Conservation (phyloP, 2,329 filamentous ascomycete genomes). For the Berkeleyomyces rouxiae region DNA sequence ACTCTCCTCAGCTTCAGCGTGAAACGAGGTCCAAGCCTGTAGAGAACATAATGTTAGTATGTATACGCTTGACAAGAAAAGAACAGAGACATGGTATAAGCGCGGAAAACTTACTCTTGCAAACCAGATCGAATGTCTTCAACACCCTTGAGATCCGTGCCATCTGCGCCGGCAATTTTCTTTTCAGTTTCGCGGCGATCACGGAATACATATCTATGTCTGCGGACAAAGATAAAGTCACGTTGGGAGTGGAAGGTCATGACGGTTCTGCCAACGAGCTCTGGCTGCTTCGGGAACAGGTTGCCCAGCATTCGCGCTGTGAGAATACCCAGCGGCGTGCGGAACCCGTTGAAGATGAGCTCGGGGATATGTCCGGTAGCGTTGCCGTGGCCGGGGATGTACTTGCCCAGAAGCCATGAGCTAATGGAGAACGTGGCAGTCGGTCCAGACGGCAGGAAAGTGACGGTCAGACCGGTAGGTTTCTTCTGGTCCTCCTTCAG, state of each 20-base stretch:
- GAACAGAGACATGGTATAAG: not conserved
- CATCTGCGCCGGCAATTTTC: slow-evolving; percentile 63
- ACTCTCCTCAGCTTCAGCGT: slow-evolving; percentile 72
- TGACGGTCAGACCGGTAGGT: slow-evolving; percentile 64
- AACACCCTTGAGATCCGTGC: slow-evolving; percentile 67
- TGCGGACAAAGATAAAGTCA: slow-evolving; percentile 85
- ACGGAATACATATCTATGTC: slow-evolving; percentile 84
- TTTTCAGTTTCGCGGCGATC: slow-evolving; percentile 81
- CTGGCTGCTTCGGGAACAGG: slow-evolving; percentile 53
- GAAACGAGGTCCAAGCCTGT: slow-evolving; percentile 47
- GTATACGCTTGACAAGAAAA: not conserved
- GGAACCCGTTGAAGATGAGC: slow-evolving; percentile 84
- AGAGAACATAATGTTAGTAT: not conserved
- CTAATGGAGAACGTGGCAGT: slow-evolving; percentile 86
- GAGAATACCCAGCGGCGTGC: slow-evolving; percentile 75
- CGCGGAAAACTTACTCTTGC: slow-evolving; percentile 41
- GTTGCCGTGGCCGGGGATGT: slow-evolving; percentile 74
- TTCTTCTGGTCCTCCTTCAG: slow-evolving; percentile 81
- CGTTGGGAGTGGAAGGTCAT: slow-evolving; percentile 89
- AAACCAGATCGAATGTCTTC: slow-evolving; percentile 74
- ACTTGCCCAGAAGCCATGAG: slow-evolving; percentile 80
- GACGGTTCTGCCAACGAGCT: slow-evolving; percentile 74
- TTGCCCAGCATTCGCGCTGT: slow-evolving; percentile 63
- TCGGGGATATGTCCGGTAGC: slow-evolving; percentile 83
- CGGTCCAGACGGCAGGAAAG: slow-evolving; percentile 69